A percentile compares a stretch with the other conserved stretches of the same genome.
phyloP scores from a whole-genome alignment of 202 grass and related monocot genomes.

The Schoenoplectus tabernaemontani region DNA sequence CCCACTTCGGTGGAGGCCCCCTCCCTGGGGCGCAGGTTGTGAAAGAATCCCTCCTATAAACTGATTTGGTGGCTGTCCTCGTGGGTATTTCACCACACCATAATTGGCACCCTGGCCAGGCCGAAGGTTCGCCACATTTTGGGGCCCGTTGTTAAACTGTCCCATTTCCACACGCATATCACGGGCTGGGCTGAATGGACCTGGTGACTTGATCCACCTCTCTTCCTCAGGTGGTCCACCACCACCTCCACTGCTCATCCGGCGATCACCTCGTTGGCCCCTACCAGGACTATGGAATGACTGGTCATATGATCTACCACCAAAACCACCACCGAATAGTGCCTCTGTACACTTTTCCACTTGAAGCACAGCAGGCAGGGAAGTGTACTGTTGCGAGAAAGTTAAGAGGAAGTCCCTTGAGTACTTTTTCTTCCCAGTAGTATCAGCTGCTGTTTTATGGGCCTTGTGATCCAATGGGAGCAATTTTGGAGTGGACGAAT shows the following conservation, averaged over 20 bases:
- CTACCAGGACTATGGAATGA: conserved; percentile 53
- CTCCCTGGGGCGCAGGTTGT: conserved; percentile 32
- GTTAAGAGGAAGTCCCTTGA: conserved; percentile 81
- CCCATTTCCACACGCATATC: conserved; percentile 44
- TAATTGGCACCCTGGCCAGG: conserved; percentile 51
- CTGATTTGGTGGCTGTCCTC: conserved; percentile 39
- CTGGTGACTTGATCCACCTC: conserved; percentile 50
- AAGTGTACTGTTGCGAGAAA: conserved; percentile 40
- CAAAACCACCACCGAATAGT: conserved; percentile 45
- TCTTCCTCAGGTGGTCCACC: conserved; percentile 51
- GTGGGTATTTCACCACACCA: conserved; percentile 65
- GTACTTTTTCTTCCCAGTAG: conserved; percentile 50
- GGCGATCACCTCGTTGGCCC: conserved; percentile 49
- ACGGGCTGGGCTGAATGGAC: conserved; percentile 42
- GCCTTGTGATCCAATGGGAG: conserved; percentile 17
- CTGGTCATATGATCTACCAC: conserved; percentile 39
- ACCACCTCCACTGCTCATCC: conserved; percentile 3
- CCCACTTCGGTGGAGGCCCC: conserved; percentile 38
- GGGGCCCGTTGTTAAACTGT: conserved; percentile 27
- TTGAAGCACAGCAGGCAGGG: conserved; percentile 71
- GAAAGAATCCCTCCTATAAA: conserved; percentile 48
- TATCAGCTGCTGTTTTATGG: conserved; percentile 36
- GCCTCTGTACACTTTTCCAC: conserved; percentile 37
- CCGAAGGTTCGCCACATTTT: conserved; percentile 40
- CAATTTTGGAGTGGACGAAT: conserved; percentile 67